Percentiles rank a stretch among this genome's conserved stretches.
Conservation (phyloP, 2,329 filamentous ascomycete species). For the Hypoxylon sp. region DNA sequence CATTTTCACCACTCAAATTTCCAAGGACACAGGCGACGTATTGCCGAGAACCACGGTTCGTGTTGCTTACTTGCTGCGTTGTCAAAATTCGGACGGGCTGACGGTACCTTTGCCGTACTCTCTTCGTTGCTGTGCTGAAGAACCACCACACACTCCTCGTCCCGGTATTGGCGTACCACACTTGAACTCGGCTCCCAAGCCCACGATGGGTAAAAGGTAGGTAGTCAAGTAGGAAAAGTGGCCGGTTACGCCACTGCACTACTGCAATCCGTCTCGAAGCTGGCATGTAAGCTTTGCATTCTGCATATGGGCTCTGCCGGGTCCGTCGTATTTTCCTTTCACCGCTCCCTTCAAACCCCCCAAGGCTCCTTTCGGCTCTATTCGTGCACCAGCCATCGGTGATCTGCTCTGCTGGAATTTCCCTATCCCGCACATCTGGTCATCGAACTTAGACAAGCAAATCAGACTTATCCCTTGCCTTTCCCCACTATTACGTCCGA, state of each 20-base stretch:
- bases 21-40: conserved; percentile 28
- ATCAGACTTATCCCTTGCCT: conserved; percentile 38
- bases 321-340: conserved; percentile 40
- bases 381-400: conserved; percentile 39
- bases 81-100: conserved; percentile 31
- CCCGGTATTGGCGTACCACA: conserved; percentile 38
- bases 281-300: conserved; percentile 42
- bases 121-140: conserved; percentile 12
- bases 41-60: conserved; percentile 42
- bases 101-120: conserved; percentile 14
- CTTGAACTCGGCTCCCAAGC: conserved; percentile 30
- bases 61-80: conserved; percentile 41
- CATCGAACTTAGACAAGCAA: conserved; percentile 28
- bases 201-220: conserved; percentile 41
- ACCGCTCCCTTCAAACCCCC: conserved; percentile 36
- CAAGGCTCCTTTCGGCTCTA: conserved; percentile 27
- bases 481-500: conserved; percentile 43
- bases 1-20: conserved; percentile 20
- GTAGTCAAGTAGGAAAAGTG: conserved; percentile 43
- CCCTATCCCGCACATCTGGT: conserved; percentile 20
- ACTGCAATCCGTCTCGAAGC: conserved; percentile 46
- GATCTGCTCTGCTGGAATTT: conserved; percentile 37
- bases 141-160: conserved; percentile 28
- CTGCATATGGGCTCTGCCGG: conserved; percentile 40
- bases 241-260: conserved; percentile 48